Conservation (phyloP, 1,284 basidiomycete genomes). For the Tilletia caries region DNA sequence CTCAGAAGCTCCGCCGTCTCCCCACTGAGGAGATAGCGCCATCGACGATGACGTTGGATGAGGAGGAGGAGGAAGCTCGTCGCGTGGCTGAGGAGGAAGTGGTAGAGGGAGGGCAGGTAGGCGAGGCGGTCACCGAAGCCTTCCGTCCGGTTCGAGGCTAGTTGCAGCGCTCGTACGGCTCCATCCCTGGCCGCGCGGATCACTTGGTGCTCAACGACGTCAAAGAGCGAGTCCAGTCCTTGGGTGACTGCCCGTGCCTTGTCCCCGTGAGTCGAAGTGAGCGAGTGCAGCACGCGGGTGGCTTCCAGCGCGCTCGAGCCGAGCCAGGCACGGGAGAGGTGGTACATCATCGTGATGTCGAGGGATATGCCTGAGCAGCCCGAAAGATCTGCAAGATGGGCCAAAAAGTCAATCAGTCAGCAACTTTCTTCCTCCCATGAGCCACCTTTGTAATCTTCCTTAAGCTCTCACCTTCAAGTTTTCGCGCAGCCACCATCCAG, state of each 20-base stretch:
- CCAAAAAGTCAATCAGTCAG: neutral
- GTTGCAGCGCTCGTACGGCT: constrained; percentile 34
- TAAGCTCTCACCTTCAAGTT: constrained; percentile 21
- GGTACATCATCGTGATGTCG: constrained; percentile 20
- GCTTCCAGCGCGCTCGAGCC: constrained; percentile 22
- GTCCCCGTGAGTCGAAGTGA: neutral
- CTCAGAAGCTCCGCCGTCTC: constrained; percentile 1
- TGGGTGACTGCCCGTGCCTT: constrained; percentile 1
- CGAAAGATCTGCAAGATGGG: constrained; percentile 18
- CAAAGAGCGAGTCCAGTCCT: constrained; percentile 11
- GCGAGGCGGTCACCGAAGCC: constrained; percentile 39
- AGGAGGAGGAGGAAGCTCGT: constrained; percentile 36
- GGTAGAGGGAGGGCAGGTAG: constrained; percentile 40
- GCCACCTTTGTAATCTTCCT: no score
- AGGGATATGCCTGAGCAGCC: constrained; percentile 17
- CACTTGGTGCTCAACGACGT: constrained; percentile 11
- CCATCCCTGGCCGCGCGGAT: constrained; percentile 28
- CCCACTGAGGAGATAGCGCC: constrained; percentile 1
- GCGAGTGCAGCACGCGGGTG: neutral
- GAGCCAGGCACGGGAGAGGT: constrained; percentile 19
- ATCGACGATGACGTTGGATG: constrained; percentile 21
- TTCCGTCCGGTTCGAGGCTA: constrained; percentile 20
- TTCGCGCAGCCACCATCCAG: constrained; percentile 15
- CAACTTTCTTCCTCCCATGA: no score
- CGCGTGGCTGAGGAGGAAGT: constrained; percentile 39